A percentile compares a stretch with the other conserved stretches of the same genome.
These are phyloP conservation scores for Hypoxylon crocopeplum DNA, from an alignment of 495 filamentous ascomycete species.

Conservation along the genomic window DNA sequence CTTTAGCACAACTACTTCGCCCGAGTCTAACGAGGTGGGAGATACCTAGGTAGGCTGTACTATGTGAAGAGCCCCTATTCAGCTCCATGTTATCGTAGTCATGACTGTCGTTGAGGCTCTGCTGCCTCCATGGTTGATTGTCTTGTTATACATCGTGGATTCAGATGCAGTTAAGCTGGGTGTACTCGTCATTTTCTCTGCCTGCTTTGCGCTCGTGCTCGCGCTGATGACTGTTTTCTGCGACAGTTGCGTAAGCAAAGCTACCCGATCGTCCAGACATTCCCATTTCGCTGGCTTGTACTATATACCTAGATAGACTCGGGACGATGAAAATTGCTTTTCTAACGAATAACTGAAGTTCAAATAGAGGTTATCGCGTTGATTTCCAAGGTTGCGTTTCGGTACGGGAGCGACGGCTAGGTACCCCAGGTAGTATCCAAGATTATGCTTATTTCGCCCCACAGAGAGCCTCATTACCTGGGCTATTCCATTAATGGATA, in stretches of 20 bases:
- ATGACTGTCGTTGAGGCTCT: constrained; percentile 1
- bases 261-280: too few species aligned
- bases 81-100: not conserved
- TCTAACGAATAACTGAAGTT: constrained; percentile 11
- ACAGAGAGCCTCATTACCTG: too few species aligned
- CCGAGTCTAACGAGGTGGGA: constrained; percentile 4
- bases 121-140: constrained; percentile 30
- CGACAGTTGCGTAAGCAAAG: constrained; percentile 33
- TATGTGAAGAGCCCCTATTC: constrained; percentile 3
- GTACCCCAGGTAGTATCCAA: too few species aligned
- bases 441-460: too few species aligned
- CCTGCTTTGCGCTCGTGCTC: constrained; percentile 34
- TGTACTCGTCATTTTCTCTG: constrained; percentile 31
- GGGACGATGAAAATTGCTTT: constrained; percentile 32
- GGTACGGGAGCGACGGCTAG: too few species aligned
- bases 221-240: constrained; percentile 42
- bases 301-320: constrained; percentile 6
- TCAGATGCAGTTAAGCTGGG: constrained; percentile 16
- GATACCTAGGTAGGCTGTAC: constrained; percentile 9
- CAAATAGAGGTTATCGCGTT: too few species aligned
- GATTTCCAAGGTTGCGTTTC: too few species aligned
- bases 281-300: too few species aligned
- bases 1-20: not conserved
- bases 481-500: too few species aligned
- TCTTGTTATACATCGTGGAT: constrained; percentile 28